Percentiles rank a stretch among this genome's conserved stretches.
Conservation (phyloP, 257 asterid species). For the Lavandula angustifolia region DNA sequence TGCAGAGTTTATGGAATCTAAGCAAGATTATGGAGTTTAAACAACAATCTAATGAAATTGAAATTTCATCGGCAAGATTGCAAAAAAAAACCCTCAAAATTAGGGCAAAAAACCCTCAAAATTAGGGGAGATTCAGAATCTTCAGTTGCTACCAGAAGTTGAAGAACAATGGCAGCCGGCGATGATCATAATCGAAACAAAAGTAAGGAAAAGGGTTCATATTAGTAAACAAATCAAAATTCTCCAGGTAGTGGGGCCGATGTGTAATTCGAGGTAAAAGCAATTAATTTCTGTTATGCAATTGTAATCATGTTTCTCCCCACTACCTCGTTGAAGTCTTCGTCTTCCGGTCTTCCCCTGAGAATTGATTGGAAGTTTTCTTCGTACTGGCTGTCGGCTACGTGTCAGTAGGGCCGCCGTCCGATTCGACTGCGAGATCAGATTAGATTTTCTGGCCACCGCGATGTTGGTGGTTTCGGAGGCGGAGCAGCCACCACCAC, state of each 20-base stretch:
- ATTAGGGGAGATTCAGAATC: too few species aligned
- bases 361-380: neutral
- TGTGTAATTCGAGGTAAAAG: slow-evolving; percentile 25
- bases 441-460: neutral
- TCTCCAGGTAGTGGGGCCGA: slow-evolving; percentile 27
- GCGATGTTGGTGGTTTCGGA: slow-evolving; percentile 45
- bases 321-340: slow-evolving; percentile 33
- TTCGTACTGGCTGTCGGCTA: neutral
- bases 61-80: too few species aligned
- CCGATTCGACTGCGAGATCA: neutral
- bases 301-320: slow-evolving; percentile 40
- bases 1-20: too few species aligned
- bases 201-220: too few species aligned
- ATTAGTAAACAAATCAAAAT: neutral
- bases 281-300: slow-evolving; percentile 12
- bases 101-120: too few species aligned
- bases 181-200: too few species aligned
- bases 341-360: slow-evolving; percentile 19
- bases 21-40: too few species aligned
- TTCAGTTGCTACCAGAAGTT: too few species aligned
- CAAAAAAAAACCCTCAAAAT: too few species aligned
- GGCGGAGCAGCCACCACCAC: slow-evolving; percentile 23
- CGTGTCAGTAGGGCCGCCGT: slow-evolving; percentile 32
- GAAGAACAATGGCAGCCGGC: too few species aligned
- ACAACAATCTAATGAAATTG: too few species aligned